phyloP scores from a whole-genome alignment of 139 green algal species.

The Eudorina sp. region DNA sequence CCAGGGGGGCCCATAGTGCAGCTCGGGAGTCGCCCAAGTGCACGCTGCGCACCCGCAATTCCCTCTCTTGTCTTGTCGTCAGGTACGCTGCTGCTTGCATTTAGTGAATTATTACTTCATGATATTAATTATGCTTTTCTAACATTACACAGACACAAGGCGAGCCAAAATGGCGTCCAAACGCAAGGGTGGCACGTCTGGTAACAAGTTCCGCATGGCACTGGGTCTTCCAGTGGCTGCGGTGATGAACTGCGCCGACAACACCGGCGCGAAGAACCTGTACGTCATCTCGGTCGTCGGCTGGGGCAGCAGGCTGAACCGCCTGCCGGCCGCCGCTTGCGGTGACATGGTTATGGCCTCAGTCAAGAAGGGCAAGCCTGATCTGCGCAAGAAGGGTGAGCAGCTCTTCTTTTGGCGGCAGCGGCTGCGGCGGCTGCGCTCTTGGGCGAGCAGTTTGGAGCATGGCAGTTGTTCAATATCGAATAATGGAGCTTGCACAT shows the following conservation, averaged over 20 bases:
- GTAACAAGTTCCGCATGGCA: slow-evolving; percentile 99
- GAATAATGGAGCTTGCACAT: too few relatives aligned
- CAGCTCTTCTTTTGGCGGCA: not conserved
- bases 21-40: not conserved
- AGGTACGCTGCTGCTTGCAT: not conserved
- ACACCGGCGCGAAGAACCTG: slow-evolving; percentile 99
- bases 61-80: slow-evolving; percentile 36
- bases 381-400: slow-evolving; percentile 98
- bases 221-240: slow-evolving; percentile 96
- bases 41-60: not conserved
- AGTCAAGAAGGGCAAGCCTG: slow-evolving; percentile 99
- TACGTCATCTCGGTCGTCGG: slow-evolving; percentile 98
- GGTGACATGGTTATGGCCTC: slow-evolving; percentile 99
- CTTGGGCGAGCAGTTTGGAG: not conserved
- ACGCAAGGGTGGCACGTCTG: slow-evolving; percentile 68
- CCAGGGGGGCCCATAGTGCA: not conserved
- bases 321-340: slow-evolving; percentile 88
- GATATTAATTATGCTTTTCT: not conserved
- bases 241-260: slow-evolving; percentile 99
- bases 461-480: too few relatives aligned
- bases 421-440: slow-evolving; percentile 16
- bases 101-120: not conserved
- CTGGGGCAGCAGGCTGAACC: slow-evolving; percentile 96
- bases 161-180: slow-evolving; percentile 65
- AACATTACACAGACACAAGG: slow-evolving; percentile 27